A percentile compares a stretch with the other conserved stretches of the same genome.
phyloP scores from a whole-genome alignment of 768 basidiomycete species.

The Trametes punicea region DNA sequence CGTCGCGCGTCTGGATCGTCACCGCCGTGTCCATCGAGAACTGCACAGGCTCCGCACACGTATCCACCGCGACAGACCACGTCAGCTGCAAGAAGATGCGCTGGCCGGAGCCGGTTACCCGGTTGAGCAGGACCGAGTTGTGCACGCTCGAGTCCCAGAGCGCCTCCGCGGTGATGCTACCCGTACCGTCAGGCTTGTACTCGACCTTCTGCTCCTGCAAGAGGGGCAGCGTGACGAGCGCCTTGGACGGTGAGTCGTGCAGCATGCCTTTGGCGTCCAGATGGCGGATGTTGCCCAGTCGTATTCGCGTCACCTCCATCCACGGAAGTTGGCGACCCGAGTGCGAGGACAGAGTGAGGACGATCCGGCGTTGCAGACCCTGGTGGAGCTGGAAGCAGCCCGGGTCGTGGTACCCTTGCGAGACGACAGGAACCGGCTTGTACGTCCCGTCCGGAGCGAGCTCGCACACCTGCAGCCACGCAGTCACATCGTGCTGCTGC shows the following conservation, averaged over 20 bases:
- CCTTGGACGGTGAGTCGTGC: slow-evolving; percentile 73
- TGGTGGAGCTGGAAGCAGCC: slow-evolving; percentile 90
- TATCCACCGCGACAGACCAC: slow-evolving; percentile 80
- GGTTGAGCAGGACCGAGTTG: slow-evolving; percentile 80
- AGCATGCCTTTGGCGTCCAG: slow-evolving; percentile 80
- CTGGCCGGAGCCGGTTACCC: slow-evolving; percentile 74
- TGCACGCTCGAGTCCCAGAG: slow-evolving; percentile 95
- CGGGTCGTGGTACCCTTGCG: slow-evolving; percentile 70
- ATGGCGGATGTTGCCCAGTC: slow-evolving; percentile 79
- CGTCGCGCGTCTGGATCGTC: slow-evolving; percentile 79
- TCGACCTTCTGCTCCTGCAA: slow-evolving; percentile 69
- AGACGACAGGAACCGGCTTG: slow-evolving; percentile 76
- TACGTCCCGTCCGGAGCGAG: slow-evolving; percentile 84
- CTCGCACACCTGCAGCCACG: slow-evolving; percentile 84
- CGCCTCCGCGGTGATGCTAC: slow-evolving; percentile 61
- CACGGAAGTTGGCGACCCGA: slow-evolving; percentile 90
- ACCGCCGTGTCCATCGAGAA: slow-evolving; percentile 88
- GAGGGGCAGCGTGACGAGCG: slow-evolving; percentile 69
- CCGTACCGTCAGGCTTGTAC: slow-evolving; percentile 83
- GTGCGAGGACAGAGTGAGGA: slow-evolving; percentile 75
- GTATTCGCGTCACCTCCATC: slow-evolving; percentile 72
- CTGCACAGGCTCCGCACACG: slow-evolving; percentile 79
- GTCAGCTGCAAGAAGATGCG: slow-evolving; percentile 75
- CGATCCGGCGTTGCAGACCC: slow-evolving; percentile 84
- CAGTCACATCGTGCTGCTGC: slow-evolving; percentile 88